Conservation (phyloP, 1,284 basidiomycete genomes). For the Malassezia equina region DNA sequence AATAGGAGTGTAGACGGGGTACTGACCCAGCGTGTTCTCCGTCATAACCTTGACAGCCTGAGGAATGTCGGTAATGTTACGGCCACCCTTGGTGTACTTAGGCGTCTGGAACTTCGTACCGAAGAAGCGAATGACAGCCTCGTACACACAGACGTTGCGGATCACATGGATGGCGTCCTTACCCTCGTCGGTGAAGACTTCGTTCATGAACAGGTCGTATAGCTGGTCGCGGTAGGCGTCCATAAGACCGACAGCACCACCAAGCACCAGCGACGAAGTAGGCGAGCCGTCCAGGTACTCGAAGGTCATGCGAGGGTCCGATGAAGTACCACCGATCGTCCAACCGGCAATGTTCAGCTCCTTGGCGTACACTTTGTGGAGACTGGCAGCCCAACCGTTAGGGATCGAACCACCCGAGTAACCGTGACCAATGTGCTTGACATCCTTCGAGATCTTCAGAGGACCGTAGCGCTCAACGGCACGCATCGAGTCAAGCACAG, state of each 20-base stretch:
- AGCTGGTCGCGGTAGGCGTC: conserved; percentile 26
- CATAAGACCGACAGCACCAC: conserved; percentile 29
- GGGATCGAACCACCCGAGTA: conserved; percentile 36
- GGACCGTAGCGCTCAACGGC: conserved; percentile 23
- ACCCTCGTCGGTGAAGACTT: conserved; percentile 28
- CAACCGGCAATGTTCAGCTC: conserved; percentile 34
- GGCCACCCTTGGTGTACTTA: conserved; percentile 21
- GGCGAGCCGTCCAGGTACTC: conserved; percentile 12
- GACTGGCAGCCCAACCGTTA: conserved; percentile 24
- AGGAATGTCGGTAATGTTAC: conserved; percentile 21
- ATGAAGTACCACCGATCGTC: conserved; percentile 35
- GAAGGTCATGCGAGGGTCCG: conserved; percentile 18
- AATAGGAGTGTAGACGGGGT: conserved; percentile 19
- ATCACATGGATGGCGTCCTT: conserved; percentile 13
- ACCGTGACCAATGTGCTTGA: conserved; percentile 27
- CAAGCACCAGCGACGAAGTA: conserved; percentile 31
- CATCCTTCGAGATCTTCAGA: conserved; percentile 18
- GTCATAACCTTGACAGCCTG: conserved; percentile 15
- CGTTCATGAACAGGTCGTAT: conserved; percentile 19
- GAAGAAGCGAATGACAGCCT: conserved; percentile 19
- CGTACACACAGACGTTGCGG: conserved; percentile 22
- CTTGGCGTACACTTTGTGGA: conserved; percentile 24
- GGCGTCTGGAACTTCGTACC: conserved; percentile 18
- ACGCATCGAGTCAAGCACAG: conserved; percentile 29
- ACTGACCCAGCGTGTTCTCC: conserved; percentile 9